Percentiles rank a stretch among this genome's conserved stretches.
phyloP scores from a whole-genome alignment of 2,329 filamentous ascomycete species.

The Monilinia fructigena region DNA sequence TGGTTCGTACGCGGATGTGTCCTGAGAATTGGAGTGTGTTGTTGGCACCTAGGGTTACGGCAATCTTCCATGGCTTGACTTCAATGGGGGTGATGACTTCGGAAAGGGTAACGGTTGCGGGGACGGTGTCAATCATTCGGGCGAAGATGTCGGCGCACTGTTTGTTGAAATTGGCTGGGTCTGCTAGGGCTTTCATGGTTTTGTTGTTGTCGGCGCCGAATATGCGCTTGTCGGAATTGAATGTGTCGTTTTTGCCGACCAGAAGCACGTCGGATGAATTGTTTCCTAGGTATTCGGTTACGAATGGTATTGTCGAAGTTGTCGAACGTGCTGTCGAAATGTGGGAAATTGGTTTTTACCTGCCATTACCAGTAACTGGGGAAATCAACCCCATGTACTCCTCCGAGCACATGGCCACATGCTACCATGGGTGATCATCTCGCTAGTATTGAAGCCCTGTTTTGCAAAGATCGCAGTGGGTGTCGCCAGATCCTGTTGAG shows the following conservation, averaged over 20 bases:
- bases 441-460: constrained; percentile 31
- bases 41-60: neutral
- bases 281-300: neutral
- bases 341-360: neutral
- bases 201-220: constrained; percentile 55
- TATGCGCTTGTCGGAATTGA: constrained; percentile 54
- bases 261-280: constrained; percentile 36
- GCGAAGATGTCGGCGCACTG: constrained; percentile 53
- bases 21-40: neutral
- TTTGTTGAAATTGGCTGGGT: constrained; percentile 46
- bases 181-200: constrained; percentile 50
- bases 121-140: constrained; percentile 60
- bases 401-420: constrained; percentile 30
- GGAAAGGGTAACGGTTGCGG: constrained; percentile 49
- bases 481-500: constrained; percentile 25
- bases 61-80: neutral
- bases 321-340: neutral
- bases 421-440: constrained; percentile 30
- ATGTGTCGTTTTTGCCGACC: constrained; percentile 47
- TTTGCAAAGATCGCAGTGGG: constrained; percentile 27
- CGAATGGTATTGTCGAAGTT: neutral
- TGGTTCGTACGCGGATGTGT: constrained; percentile 10
- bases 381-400: constrained; percentile 27
- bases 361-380: neutral
- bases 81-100: constrained; percentile 52